phyloP scores from a whole-genome alignment of 1,284 basidiomycete species.

The Cryptococcus deneoformans region DNA sequence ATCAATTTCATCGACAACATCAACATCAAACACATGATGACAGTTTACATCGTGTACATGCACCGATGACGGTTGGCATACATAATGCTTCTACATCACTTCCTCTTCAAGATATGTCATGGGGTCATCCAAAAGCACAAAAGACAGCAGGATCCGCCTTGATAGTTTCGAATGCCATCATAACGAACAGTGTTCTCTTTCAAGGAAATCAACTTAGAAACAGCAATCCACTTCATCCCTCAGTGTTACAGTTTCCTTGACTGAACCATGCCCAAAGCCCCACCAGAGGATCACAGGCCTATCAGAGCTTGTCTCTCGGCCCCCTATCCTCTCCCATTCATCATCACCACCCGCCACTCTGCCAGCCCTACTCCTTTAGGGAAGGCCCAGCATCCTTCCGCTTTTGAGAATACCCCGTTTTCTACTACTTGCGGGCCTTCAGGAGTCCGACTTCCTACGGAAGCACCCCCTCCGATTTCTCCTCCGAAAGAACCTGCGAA shows the following conservation, averaged over 20 bases:
- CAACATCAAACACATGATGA: too few species aligned
- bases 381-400: too few species aligned
- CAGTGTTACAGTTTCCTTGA: background rate
- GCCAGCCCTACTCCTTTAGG: too few species aligned
- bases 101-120: background rate
- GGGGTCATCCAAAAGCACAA: background rate
- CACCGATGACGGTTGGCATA: background rate
- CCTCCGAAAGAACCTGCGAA: too few species aligned
- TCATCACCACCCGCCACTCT: slow-evolving; percentile 4
- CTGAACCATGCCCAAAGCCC: slow-evolving; percentile 17
- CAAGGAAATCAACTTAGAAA: background rate
- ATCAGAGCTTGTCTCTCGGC: slow-evolving; percentile 16
- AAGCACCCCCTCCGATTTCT: too few species aligned
- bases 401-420: too few species aligned
- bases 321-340: slow-evolving; percentile 23
- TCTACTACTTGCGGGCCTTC: too few species aligned
- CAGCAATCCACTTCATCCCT: background rate
- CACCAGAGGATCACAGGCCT: slow-evolving; percentile 12
- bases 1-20: too few species aligned
- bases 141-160: background rate
- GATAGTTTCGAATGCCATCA: background rate
- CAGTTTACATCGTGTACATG: background rate
- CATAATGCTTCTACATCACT: slow-evolving; percentile 1
- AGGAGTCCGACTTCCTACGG: too few species aligned
- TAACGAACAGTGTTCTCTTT: background rate